Conservation (phyloP, 2,329 filamentous ascomycete genomes). For the Diaporthe ampelina region DNA sequence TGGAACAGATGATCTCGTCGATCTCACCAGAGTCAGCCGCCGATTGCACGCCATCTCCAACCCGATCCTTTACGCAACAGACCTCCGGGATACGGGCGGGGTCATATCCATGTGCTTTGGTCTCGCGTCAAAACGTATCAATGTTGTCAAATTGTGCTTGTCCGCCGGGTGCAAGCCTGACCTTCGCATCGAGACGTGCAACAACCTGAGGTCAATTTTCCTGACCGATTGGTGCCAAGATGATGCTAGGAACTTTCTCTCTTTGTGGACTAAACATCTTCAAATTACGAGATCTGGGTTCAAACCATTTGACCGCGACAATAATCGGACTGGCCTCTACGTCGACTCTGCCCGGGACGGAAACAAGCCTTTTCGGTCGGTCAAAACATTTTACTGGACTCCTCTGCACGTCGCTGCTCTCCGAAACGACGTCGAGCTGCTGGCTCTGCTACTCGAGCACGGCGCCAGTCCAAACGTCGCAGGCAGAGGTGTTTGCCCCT, state of each 20-base stretch:
- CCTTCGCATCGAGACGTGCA: not conserved
- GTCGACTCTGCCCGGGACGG: too few species aligned
- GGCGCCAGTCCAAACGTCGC: not conserved
- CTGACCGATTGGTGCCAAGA: too few species aligned
- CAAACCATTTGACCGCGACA: too few species aligned
- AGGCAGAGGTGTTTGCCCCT: not conserved
- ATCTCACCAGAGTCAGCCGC: not conserved
- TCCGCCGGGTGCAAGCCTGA: not conserved
- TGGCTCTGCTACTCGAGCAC: not conserved
- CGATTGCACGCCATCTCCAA: not conserved
- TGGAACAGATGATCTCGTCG: not conserved
- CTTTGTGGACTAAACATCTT: not conserved
- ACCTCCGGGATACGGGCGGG: not conserved
- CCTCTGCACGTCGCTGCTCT: not conserved
- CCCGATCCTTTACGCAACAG: not conserved
- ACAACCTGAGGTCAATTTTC: not conserved
- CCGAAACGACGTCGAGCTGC: not conserved
- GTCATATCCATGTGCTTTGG: not conserved
- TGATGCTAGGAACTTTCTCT: not conserved
- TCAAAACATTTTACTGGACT: not conserved
- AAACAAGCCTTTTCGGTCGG: not conserved
- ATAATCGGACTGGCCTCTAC: too few species aligned
- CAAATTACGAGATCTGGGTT: not conserved
- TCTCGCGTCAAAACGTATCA: not conserved
- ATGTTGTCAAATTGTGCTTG: not conserved